Percentiles rank a stretch among this genome's conserved stretches.
These are phyloP conservation scores for Logfia minima DNA, from an alignment of 129 eudicot species.

Conservation along the genomic window DNA sequence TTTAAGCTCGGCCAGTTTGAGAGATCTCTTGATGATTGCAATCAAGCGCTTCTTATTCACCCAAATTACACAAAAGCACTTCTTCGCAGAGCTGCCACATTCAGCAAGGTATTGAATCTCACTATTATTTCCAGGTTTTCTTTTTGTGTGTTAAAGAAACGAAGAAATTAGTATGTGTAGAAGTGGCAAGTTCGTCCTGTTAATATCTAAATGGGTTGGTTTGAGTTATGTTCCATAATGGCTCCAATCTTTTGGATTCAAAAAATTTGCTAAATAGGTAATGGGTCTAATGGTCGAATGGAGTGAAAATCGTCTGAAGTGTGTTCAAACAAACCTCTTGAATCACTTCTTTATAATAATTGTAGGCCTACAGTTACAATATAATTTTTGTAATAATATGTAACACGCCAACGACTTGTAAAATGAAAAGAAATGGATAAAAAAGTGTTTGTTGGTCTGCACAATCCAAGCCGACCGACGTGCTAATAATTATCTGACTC, in stretches of 20 bases:
- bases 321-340: background rate
- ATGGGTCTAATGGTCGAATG: background rate
- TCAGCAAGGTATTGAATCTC: conserved; percentile 62
- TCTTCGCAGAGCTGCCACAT: conserved; percentile 86
- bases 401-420: background rate
- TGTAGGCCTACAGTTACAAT: background rate
- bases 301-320: background rate
- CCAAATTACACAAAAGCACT: conserved; percentile 87
- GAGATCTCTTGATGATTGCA: conserved; percentile 76
- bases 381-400: background rate
- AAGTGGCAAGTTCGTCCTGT: background rate
- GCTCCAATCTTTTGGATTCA: background rate
- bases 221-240: background rate
- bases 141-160: background rate
- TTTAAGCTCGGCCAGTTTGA: conserved; percentile 81
- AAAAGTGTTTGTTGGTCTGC: too few species aligned
- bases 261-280: background rate
- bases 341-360: too few species aligned
- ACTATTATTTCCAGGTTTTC: background rate
- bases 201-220: background rate
- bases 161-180: background rate
- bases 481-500: too few species aligned
- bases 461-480: too few species aligned
- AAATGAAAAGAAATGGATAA: background rate
- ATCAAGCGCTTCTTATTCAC: conserved; percentile 77